Evolutionary conservation across 139 green algal genomes (phyloP).

Genomic region (Micractinium sp.): DNA sequence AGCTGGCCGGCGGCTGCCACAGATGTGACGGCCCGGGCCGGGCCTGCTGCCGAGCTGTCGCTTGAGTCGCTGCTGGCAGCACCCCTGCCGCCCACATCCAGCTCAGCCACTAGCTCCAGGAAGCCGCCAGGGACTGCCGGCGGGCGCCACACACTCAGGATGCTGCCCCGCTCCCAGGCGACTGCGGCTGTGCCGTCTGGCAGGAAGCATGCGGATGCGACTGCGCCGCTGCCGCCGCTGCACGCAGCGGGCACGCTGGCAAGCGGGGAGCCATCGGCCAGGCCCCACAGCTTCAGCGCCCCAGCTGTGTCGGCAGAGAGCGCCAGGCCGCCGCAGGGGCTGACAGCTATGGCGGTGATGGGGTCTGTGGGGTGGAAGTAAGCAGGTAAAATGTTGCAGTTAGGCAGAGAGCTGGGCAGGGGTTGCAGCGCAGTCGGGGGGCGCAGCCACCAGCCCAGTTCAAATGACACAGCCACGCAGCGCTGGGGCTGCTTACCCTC

Average conservation of each 20-base stretch:
- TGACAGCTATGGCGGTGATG: neutral
- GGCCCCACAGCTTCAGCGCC: neutral
- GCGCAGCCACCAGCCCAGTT: neutral
- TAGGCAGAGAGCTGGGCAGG: neutral
- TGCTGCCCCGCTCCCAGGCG: neutral
- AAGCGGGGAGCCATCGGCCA: neutral
- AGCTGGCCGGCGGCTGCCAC: neutral
- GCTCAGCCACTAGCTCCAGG: neutral
- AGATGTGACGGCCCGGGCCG: neutral
- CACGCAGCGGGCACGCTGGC: neutral
- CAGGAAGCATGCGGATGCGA: neutral
- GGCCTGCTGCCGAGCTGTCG: neutral
- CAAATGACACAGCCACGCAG: neutral
- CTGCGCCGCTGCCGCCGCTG: too few species aligned
- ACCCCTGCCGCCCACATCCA: neutral
- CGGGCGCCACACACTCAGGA: neutral
- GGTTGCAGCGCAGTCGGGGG: neutral
- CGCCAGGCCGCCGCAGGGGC: conserved; percentile 1
- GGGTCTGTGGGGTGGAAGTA: neutral
- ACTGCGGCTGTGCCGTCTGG: neutral
- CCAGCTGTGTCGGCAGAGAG: neutral
- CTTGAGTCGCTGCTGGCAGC: neutral
- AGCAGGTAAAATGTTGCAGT: too few species aligned
- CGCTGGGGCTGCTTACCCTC: neutral
- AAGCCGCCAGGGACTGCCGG: neutral